Conservation (phyloP, 1,284 basidiomycete species). For the Marasmius fiardii region DNA sequence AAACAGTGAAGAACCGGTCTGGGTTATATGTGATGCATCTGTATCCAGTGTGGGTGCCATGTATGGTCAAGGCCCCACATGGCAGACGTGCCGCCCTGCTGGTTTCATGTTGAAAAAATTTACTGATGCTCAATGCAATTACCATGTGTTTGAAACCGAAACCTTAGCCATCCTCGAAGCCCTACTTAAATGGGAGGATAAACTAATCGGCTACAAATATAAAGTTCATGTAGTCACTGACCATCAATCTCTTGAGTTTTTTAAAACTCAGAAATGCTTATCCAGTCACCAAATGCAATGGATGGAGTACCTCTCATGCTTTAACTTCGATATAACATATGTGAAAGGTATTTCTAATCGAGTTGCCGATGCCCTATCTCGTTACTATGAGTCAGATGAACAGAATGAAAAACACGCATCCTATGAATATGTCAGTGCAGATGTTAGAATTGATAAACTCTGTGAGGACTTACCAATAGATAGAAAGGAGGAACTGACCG, state of each 20-base stretch:
- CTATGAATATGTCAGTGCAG: not conserved
- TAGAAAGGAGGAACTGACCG: not conserved
- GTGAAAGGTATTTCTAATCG: slow-evolving; percentile 5
- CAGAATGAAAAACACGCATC: not conserved
- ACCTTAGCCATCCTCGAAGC: slow-evolving; percentile 26
- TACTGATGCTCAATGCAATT: slow-evolving; percentile 32
- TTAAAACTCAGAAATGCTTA: slow-evolving; percentile 7
- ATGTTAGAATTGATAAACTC: not conserved
- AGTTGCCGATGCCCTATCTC: slow-evolving; percentile 8
- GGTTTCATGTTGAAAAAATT: slow-evolving; percentile 41
- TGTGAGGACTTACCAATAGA: slow-evolving; percentile 13
- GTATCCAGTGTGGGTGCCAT: too few relatives aligned
- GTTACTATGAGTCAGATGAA: slow-evolving; percentile 8
- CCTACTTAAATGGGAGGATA: too few relatives aligned
- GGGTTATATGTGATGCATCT: too few relatives aligned
- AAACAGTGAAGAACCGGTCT: not conserved
- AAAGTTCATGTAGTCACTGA: slow-evolving; percentile 10
- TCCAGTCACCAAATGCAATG: too few relatives aligned
- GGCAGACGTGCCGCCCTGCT: slow-evolving; percentile 30
- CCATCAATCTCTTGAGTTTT: slow-evolving; percentile 5
- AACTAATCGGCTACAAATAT: slow-evolving; percentile 28
- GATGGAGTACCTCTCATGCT: slow-evolving; percentile 1
- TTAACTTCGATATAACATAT: slow-evolving; percentile 11
- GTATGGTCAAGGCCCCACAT: too few relatives aligned
- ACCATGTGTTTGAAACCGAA: slow-evolving; percentile 31